Percentiles rank a stretch among this genome's conserved stretches.
Evolutionary conservation across 345 rosid genomes (phyloP).

Genomic region (Boechera divaricarpa): DNA sequence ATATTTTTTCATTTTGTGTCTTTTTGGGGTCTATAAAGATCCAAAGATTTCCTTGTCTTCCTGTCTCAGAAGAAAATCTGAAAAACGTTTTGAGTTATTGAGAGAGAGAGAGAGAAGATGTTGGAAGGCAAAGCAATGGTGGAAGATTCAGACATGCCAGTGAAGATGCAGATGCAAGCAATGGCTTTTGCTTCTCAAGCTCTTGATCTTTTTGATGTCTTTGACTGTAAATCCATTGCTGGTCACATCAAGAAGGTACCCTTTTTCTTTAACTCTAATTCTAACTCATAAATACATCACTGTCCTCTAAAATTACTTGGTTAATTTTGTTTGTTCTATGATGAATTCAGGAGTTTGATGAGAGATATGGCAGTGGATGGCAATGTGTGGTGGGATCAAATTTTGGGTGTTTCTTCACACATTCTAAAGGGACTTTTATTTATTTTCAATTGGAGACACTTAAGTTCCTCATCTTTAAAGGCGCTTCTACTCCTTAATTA

Average conservation of each 20-base stretch:
- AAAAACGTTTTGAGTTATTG: neutral
- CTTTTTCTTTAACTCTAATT: neutral
- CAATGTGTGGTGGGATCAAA: conserved; percentile 84
- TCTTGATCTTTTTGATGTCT: conserved; percentile 70
- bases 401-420: conserved; percentile 81
- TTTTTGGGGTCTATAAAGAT: conserved; percentile 36
- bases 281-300: neutral
- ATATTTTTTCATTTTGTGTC: conserved; percentile 24
- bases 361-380: conserved; percentile 69
- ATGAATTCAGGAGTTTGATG: conserved; percentile 65
- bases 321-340: neutral
- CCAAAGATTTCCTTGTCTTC: conserved; percentile 21
- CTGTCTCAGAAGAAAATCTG: neutral
- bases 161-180: conserved; percentile 89
- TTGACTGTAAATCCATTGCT: conserved; percentile 69
- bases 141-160: conserved; percentile 92
- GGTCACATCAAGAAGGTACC: conserved; percentile 68
- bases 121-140: conserved; percentile 78
- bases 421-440: conserved; percentile 72
- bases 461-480: conserved; percentile 75
- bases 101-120: conserved; percentile 46
- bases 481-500: conserved; percentile 53
- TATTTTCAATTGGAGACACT: conserved; percentile 74
- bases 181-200: conserved; percentile 88
- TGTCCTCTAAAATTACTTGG: neutral